Base-by-base conservation (phyloP, 106 monocot species). In the Agapanthus africanus region DNA sequence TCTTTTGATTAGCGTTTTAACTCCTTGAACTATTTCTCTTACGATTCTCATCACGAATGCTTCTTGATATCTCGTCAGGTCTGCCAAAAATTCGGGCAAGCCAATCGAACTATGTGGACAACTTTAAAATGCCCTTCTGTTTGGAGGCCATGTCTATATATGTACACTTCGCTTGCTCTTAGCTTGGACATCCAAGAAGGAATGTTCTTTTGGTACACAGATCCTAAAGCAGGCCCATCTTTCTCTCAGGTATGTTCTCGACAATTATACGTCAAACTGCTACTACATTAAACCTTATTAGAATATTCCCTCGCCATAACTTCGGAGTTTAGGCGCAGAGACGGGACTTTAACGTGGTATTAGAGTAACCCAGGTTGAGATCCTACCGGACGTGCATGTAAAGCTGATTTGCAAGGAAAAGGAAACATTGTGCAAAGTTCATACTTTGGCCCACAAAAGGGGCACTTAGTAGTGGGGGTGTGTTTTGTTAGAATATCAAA, bases 201-300 rank as follows among this genome's bases (percentile, higher is more conserved):
- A 36, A 80, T 85, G 87, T 94, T 94, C 47, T 94, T 90, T 65
- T 94, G 94, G 94, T 90, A 87, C 75, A 94, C 93, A 5, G 87
- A 94, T 74, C 41, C 73, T 51, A 78, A 82, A 71, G 68, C 82
- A 34, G 93, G 93, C 41, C 87, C 82, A 40, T 64, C 82, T 42
- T 94, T 94, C 47, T 85, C 90, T 60, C 84, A 94, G 87, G 93
- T 90, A 80, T 25, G 16, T 72, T 40, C n/a, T n/a, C n/a, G n/a
- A n/a, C n/a, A n/a, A n/a, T n/a, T n/a, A n/a, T n/a, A n/a, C n/a
- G n/a, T n/a, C n/a, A n/a, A n/a, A n/a, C n/a, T n/a, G n/a, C n/a
- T n/a, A n/a, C n/a, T n/a, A n/a, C n/a, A n/a, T n/a, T n/a, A n/a
- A n/a, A n/a, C n/a, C n/a, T n/a, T n/a, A n/a, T n/a, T n/a, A n/a